These are phyloP conservation scores for Trichomonas gallinae DNA, from an alignment of 208 protist genomes.

Conservation along the genomic window DNA sequence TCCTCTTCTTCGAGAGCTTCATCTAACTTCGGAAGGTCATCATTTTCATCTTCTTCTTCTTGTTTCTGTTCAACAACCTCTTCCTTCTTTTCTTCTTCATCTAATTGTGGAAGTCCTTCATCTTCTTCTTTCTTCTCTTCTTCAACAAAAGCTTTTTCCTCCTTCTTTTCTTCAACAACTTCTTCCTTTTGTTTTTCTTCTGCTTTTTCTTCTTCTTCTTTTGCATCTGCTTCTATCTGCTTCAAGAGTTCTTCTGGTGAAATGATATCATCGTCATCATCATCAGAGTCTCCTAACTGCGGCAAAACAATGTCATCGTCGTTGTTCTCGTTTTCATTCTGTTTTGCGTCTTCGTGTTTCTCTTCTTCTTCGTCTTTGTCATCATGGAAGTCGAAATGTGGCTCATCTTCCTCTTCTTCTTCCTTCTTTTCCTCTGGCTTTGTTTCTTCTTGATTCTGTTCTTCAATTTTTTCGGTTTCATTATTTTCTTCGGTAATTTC, in stretches of 20 bases:
- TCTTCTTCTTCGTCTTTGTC: neutral
- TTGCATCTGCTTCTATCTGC: neutral
- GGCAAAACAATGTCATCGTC: neutral
- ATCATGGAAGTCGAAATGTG: neutral
- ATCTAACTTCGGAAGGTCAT: too few species aligned
- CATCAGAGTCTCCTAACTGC: neutral
- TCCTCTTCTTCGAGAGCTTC: too few species aligned
- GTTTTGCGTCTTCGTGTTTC: neutral
- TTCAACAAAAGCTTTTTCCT: too few species aligned
- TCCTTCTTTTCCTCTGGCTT: neutral
- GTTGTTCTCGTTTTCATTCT: neutral
- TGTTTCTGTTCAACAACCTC: neutral
- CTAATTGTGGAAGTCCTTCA: too few species aligned
- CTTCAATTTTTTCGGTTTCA: neutral
- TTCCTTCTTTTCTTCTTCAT: neutral
- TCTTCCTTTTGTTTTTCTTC: neutral
- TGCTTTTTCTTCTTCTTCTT: neutral
- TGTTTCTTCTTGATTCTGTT: neutral
- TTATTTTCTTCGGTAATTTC: neutral
- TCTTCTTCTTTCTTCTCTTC: neutral
- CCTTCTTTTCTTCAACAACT: neutral
- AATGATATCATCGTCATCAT: neutral
- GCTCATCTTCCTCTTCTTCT: neutral
- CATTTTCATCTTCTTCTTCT: neutral
- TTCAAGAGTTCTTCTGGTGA: neutral